Base-by-base conservation (phyloP, 2,329 filamentous ascomycete genomes). In the Pseudocercospora eumusae region DNA sequence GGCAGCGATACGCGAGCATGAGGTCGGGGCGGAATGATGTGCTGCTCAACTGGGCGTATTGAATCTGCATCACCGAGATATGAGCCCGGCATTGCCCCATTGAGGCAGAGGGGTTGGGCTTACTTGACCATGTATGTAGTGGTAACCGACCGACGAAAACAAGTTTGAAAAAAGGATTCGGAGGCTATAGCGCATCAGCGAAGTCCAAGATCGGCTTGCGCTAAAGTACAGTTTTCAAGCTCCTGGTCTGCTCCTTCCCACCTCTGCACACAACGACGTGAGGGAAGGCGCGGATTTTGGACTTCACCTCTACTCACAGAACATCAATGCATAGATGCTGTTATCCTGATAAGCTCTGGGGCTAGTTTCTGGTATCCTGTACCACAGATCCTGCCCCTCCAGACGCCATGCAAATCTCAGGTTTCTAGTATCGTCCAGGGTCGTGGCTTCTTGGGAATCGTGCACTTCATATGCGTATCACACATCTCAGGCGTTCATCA, bases 401-500 rank as follows among this genome's bases (percentile, higher is more conserved):
- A 40, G 25, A 40, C 52, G 52, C 52, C 52, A 36, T 23, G 18
- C 52, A 54, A 54, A 54, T 36, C 52, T 36, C 52, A 36, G 52
- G 25, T 54, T 27, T 33, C 52, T 54, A 6, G 49, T 25, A 6
- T 40, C 52, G 52, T 54, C n/a, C 52, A 40, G 13, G 21, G 6
- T 31, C 52, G 52, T 54, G 3, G 52, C 28, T 36, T 54, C 52
- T 36, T 54, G 52, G 31, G 31, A 40, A 54, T 54, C 52, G 52
- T 52, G 44, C 44, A 40, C 9, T 11, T 47, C 42, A 10, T 28
- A 36, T 50, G 31, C 44, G 33, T 52, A 25, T 47, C 33, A 42
- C 54, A 21, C 23, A 33, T 28, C 23, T 50, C 56, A n/a, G 25
- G 8, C 45, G 9, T 25, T 42, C 31, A 50, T 65, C 59, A 75